phyloP scores from a whole-genome alignment of 108 stramenopile species.

The Tribonema minus region DNA sequence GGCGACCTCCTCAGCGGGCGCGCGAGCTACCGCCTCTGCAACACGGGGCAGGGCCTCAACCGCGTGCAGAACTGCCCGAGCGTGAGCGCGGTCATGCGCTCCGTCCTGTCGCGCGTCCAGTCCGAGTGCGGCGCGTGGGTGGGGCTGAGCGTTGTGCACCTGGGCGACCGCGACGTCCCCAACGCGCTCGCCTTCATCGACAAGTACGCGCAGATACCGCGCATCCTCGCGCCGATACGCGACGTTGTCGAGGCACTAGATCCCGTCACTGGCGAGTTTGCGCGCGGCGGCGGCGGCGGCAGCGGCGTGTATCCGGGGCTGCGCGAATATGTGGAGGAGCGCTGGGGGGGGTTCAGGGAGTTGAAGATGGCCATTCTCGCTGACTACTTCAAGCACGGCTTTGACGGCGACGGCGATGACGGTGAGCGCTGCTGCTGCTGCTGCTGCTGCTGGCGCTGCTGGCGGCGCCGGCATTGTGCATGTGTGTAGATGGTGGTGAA shows the following conservation, averaged over 20 bases:
- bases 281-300: slow-evolving; percentile 45
- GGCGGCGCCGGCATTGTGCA: too few relatives aligned
- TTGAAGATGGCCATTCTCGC: slow-evolving; percentile 64
- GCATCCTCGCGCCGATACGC: slow-evolving; percentile 68
- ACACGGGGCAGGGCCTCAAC: slow-evolving; percentile 80
- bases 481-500: too few relatives aligned
- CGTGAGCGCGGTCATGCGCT: slow-evolving; percentile 66
- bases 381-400: slow-evolving; percentile 80
- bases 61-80: slow-evolving; percentile 70
- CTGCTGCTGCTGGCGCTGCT: too few relatives aligned
- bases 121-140: slow-evolving; percentile 70
- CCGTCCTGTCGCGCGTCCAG: slow-evolving; percentile 60
- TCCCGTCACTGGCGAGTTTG: slow-evolving; percentile 50
- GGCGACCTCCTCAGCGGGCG: slow-evolving; percentile 57
- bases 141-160: slow-evolving; percentile 73
- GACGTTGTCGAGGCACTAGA: slow-evolving; percentile 57
- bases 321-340: slow-evolving; percentile 56
- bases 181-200: slow-evolving; percentile 83
- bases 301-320: slow-evolving; percentile 41
- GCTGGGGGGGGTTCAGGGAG: slow-evolving; percentile 58
- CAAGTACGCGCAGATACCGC: slow-evolving; percentile 79
- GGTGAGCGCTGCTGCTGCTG: too few relatives aligned
- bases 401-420: slow-evolving; percentile 79
- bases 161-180: slow-evolving; percentile 76
- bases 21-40: slow-evolving; percentile 62